Evolutionary conservation across 768 basidiomycete species (phyloP).

Genomic region (Rickenella mellea): DNA sequence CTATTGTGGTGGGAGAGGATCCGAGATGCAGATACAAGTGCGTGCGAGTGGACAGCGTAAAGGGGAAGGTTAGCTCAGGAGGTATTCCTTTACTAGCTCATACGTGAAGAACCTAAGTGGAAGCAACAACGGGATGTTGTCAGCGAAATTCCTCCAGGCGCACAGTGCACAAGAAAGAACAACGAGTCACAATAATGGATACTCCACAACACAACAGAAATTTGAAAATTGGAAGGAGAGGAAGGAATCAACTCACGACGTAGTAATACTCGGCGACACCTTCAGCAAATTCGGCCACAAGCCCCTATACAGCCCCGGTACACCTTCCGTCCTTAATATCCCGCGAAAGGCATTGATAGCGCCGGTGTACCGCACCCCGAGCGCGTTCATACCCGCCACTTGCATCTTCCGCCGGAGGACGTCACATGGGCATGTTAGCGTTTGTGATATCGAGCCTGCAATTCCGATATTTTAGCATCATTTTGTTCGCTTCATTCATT

Average conservation of each 20-base stretch:
- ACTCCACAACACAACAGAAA: too few species aligned
- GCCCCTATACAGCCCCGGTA: constrained; percentile 72
- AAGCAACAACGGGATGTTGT: too few species aligned
- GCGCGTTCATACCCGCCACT: constrained; percentile 65
- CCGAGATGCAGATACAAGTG: too few species aligned
- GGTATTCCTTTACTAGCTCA: constrained; percentile 51
- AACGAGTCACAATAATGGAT: too few species aligned
- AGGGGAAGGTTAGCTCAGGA: too few species aligned
- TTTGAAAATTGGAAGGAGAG: too few species aligned
- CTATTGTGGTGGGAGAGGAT: too few species aligned
- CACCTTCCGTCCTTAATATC: constrained; percentile 67
- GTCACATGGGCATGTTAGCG: constrained; percentile 93
- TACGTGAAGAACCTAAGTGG: constrained; percentile 56
- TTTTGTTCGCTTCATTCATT: background rate
- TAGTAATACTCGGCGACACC: constrained; percentile 86
- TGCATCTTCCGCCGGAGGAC: constrained; percentile 95
- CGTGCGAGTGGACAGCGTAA: too few species aligned
- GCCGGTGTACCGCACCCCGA: constrained; percentile 64
- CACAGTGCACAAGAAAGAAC: too few species aligned
- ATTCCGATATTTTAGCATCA: constrained; percentile 6
- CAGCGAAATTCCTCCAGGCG: too few species aligned
- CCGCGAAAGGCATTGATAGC: constrained; percentile 68
- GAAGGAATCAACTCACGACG: constrained; percentile 26
- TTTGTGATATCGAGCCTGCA: constrained; percentile 82
- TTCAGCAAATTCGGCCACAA: constrained; percentile 89